Percentiles rank a stretch among this genome's conserved stretches.
phyloP scores from a whole-genome alignment of 1,139 yeast species.

The Blastobotrys apis region DNA sequence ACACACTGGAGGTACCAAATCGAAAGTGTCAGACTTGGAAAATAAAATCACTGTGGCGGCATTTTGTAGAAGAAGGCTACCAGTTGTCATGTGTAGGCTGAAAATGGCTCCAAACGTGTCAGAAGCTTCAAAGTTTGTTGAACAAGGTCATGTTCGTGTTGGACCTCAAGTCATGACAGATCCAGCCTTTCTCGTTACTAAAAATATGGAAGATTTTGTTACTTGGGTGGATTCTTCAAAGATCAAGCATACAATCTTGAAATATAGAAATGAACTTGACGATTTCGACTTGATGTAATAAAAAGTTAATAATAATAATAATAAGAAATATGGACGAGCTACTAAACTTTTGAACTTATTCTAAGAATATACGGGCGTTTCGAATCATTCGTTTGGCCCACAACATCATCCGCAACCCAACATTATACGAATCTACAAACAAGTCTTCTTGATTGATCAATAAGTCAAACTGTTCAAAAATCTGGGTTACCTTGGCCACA shows the following conservation, averaged over 20 bases:
- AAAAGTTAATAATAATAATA: too few species aligned
- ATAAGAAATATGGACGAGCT: too few species aligned
- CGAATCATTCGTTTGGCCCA: not conserved
- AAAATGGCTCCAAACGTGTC: slow-evolving; percentile 88
- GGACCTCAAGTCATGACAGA: slow-evolving; percentile 96
- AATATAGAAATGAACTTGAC: slow-evolving; percentile 65
- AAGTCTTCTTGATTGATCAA: not conserved
- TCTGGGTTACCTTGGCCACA: not conserved
- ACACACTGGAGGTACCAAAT: slow-evolving; percentile 51
- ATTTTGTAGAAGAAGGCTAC: slow-evolving; percentile 84
- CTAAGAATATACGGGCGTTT: not conserved
- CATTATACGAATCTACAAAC: not conserved
- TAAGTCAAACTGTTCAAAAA: not conserved
- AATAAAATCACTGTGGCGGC: slow-evolving; percentile 90
- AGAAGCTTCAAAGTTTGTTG: slow-evolving; percentile 88
- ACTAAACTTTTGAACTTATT: too few species aligned
- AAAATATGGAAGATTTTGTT: slow-evolving; percentile 86
- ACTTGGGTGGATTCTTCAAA: slow-evolving; percentile 97
- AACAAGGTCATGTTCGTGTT: slow-evolving; percentile 96
- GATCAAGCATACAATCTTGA: slow-evolving; percentile 84
- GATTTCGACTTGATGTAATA: slow-evolving; percentile 39
- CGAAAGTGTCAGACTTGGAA: slow-evolving; percentile 90
- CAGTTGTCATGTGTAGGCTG: slow-evolving; percentile 90
- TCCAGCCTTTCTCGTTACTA: slow-evolving; percentile 89
- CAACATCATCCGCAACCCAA: not conserved